Conservation (phyloP, 345 rosid species). For the Toxicodendron radicans region DNA sequence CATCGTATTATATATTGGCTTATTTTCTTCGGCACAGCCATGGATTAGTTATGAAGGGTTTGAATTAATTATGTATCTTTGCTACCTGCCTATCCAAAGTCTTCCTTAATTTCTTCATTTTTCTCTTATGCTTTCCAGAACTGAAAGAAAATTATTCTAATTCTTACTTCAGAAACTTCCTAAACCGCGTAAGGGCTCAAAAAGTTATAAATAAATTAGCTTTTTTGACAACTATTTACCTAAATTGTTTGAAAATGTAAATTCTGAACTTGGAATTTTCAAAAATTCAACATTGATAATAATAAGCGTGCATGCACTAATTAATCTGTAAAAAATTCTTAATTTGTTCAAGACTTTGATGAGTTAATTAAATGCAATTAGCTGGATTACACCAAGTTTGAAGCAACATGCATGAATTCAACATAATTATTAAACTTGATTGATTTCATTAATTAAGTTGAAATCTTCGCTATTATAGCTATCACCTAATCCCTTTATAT, state of each 20-base stretch:
- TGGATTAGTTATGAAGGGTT: no score
- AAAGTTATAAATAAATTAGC: neutral
- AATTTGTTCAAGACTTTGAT: neutral
- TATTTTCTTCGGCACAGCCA: neutral
- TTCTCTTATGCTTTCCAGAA: neutral
- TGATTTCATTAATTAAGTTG: no score
- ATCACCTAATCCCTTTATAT: no score
- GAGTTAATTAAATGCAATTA: neutral
- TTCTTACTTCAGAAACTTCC: neutral
- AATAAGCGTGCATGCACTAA: neutral
- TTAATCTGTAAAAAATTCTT: neutral
- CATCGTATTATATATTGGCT: neutral
- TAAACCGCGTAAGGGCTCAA: neutral
- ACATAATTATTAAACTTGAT: no score
- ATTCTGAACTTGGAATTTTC: neutral
- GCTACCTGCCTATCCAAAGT: neutral
- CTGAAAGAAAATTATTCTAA: neutral
- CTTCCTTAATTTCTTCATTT: neutral
- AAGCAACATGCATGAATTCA: neutral
- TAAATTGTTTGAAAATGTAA: neutral
- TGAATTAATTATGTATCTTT: neutral
- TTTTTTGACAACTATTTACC: neutral
- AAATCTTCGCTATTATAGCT: no score
- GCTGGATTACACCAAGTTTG: neutral
- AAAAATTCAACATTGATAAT: neutral